These are phyloP conservation scores for Lasiodiplodia theobromae DNA, from an alignment of 2,329 filamentous ascomycete genomes.

Conservation along the genomic window DNA sequence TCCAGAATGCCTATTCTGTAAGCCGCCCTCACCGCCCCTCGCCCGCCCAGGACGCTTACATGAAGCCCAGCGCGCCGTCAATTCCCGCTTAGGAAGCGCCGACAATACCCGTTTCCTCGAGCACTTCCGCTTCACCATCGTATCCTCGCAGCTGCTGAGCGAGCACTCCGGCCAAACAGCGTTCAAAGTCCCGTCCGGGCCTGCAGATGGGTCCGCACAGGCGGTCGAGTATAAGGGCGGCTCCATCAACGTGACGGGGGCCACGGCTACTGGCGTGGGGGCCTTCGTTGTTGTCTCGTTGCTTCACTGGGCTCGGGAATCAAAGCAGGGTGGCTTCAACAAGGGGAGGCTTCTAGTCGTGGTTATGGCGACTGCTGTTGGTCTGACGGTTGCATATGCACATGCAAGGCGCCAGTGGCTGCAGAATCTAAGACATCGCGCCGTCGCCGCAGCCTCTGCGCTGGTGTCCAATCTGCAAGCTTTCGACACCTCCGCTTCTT, in stretches of 20 bases:
- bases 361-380: slow-evolving; percentile 58
- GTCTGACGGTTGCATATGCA: slow-evolving; percentile 69
- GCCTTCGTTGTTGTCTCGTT: slow-evolving; percentile 71
- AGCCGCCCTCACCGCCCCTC: slow-evolving; percentile 30
- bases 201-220: slow-evolving; percentile 37
- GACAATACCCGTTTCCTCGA: slow-evolving; percentile 89
- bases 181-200: slow-evolving; percentile 43
- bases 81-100: slow-evolving; percentile 73
- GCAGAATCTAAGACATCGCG: slow-evolving; percentile 76
- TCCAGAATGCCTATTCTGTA: slow-evolving; percentile 50
- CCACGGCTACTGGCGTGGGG: slow-evolving; percentile 67
- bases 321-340: slow-evolving; percentile 60
- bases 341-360: slow-evolving; percentile 60
- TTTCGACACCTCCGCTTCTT: slow-evolving; percentile 78
- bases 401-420: slow-evolving; percentile 83
- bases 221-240: slow-evolving; percentile 48
- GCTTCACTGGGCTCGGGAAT: slow-evolving; percentile 72
- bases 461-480: slow-evolving; percentile 79
- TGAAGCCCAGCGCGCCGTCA: slow-evolving; percentile 67
- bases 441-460: slow-evolving; percentile 70
- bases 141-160: slow-evolving; percentile 87
- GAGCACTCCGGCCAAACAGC: slow-evolving; percentile 62
- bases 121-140: slow-evolving; percentile 90
- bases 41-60: slow-evolving; percentile 28
- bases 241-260: slow-evolving; percentile 68